phyloP scores from a whole-genome alignment of 495 filamentous ascomycete genomes.

The Cercophora samala region DNA sequence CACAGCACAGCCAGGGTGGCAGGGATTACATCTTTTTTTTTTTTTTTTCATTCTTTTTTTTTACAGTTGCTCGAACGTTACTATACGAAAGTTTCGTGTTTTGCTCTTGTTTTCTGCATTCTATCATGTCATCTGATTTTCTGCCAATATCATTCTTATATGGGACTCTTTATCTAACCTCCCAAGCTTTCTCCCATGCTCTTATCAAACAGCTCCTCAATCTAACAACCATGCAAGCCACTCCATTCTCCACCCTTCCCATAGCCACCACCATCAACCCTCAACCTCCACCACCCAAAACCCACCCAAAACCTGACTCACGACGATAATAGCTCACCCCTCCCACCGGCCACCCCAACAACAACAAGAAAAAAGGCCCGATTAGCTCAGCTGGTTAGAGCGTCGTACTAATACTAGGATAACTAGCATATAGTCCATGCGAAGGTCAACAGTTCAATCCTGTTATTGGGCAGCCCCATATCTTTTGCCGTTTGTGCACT shows the following conservation, averaged over 20 bases:
- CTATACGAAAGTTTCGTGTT: too few relatives aligned
- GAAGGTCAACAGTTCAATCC: conserved; percentile 28
- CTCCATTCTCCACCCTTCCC: not conserved
- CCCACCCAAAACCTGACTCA: not conserved
- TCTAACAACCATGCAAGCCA: too few relatives aligned
- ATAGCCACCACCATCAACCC: not conserved
- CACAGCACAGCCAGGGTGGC: too few relatives aligned
- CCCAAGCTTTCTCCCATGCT: not conserved
- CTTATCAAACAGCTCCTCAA: not conserved
- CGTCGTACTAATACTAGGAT: conserved; percentile 17
- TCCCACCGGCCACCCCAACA: not conserved
- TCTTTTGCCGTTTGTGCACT: not conserved
- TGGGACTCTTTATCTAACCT: too few relatives aligned
- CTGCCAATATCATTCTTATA: too few relatives aligned
- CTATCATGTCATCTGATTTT: too few relatives aligned
- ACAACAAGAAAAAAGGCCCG: conserved; percentile 14
- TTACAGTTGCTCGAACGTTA: too few relatives aligned
- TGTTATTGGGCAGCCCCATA: conserved; percentile 22
- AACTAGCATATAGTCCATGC: conserved; percentile 9
- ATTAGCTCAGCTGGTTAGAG: conserved; percentile 20
- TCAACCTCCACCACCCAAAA: not conserved
- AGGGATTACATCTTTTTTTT: too few relatives aligned
- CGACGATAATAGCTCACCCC: not conserved
- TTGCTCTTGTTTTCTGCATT: too few relatives aligned
- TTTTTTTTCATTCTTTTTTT: not conserved